A percentile compares a stretch with the other conserved stretches of the same genome.
These are phyloP conservation scores for Candida ipomoeae DNA, from an alignment of 805 yeast genomes.

Conservation along the genomic window DNA sequence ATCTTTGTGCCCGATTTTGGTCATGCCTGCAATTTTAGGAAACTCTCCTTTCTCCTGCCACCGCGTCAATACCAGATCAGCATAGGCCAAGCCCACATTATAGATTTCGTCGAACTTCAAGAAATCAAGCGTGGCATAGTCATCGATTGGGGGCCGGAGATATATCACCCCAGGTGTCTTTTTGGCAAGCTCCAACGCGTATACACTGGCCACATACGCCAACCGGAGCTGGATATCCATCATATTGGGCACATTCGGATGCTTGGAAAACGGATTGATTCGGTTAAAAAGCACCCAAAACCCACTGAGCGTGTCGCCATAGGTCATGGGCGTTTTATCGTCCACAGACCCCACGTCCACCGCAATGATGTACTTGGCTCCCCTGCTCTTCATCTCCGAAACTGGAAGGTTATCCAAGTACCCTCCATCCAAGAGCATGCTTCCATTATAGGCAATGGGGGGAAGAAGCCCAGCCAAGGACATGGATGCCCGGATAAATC, in stretches of 20 bases:
- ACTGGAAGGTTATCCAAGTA: slow-evolving; percentile 93
- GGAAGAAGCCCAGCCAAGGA: slow-evolving; percentile 92
- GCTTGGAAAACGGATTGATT: slow-evolving; percentile 83
- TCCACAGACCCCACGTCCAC: slow-evolving; percentile 96
- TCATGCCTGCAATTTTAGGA: slow-evolving; percentile 57
- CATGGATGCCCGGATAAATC: slow-evolving; percentile 94
- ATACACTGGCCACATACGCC: slow-evolving; percentile 93
- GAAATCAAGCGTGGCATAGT: slow-evolving; percentile 87
- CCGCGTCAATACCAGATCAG: slow-evolving; percentile 50
- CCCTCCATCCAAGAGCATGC: slow-evolving; percentile 94
- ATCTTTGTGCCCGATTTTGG: slow-evolving; percentile 8
- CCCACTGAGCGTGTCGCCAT: slow-evolving; percentile 92
- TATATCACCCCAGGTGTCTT: slow-evolving; percentile 79
- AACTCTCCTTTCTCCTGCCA: slow-evolving; percentile 51
- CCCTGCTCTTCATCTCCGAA: slow-evolving; percentile 82
- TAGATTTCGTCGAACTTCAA: slow-evolving; percentile 88
- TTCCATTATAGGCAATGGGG: slow-evolving; percentile 81
- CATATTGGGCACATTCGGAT: slow-evolving; percentile 89
- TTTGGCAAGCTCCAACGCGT: slow-evolving; percentile 87
- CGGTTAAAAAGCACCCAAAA: slow-evolving; percentile 84
- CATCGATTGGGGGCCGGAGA: slow-evolving; percentile 90
- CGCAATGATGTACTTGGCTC: slow-evolving; percentile 83
- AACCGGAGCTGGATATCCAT: slow-evolving; percentile 90
- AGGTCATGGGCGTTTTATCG: slow-evolving; percentile 82
- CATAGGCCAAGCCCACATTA: slow-evolving; percentile 74